Base-by-base conservation (phyloP, 768 basidiomycete species). In the Pholiota molesta region DNA sequence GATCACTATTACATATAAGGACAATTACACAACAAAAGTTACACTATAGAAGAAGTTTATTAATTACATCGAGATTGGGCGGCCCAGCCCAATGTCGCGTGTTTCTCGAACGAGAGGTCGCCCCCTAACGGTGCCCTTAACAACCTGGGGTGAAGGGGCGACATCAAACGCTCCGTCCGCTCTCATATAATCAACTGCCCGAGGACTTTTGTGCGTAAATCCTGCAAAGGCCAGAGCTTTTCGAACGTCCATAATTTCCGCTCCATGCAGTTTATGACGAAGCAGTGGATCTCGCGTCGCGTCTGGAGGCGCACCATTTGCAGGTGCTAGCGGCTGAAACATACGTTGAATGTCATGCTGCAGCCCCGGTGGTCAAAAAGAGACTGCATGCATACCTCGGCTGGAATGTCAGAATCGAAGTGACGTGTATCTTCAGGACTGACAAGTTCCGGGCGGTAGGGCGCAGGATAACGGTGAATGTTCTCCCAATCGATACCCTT, bases 361-460 rank as follows among this genome's bases (percentile, higher is more conserved):
- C 54, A 60, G 71, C 71, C 69, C 69, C 73, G 68, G 69, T 45
- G 66, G 62, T 64, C 65, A 58, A 65, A 54, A 65, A 64, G 54
- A 55, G 60, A 61, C 64, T 63, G 71, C 72, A 63, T 73, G 69
- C 76, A 71, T 77, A 94, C 95, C 87, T 96, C 93, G 39, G 91
- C 79, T 21, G 93, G 93, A 69, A 97, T 98, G 74, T 97, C 94
- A 57, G 90, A 87, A 74, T 99, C 96, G 66, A 99, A 98, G 75
- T 99, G 96, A 63, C 87, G 83, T 16, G 97, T 98, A 74, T 99
- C 95, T 69, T 90, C 92, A 28, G 92, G 90, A 65, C 86, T 80
- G 31, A 72, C 78, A 61, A 99, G 84, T 64, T 95, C 88, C 31
- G 97, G 97, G 62, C 85, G 87, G 81, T 96, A 99, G 16, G 96